These are phyloP conservation scores for Rhizopogon salebrosus DNA, from an alignment of 768 basidiomycete genomes.

Conservation along the genomic window DNA sequence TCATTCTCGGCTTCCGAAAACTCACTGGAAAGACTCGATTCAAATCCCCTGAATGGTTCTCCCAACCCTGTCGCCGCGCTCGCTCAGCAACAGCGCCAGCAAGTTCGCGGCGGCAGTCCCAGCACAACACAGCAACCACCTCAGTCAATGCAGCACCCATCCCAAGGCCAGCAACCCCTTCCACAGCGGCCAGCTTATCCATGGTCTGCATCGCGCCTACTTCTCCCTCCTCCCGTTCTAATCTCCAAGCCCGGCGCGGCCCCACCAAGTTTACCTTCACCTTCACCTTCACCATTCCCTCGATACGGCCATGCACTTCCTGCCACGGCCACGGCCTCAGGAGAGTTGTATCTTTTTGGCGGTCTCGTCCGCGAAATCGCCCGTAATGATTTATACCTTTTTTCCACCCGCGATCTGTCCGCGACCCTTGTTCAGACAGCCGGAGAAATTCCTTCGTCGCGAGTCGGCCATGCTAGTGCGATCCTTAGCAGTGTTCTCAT, in stretches of 20 bases:
- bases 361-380: conserved; percentile 90
- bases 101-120: conserved; percentile 31
- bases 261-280: conserved; percentile 66
- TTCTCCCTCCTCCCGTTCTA: conserved; percentile 60
- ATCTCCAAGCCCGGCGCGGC: conserved; percentile 60
- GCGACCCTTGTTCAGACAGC: conserved; percentile 81
- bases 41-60: conserved; percentile 15
- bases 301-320: conserved; percentile 95
- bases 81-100: conserved; percentile 31
- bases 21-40: conserved; percentile 18
- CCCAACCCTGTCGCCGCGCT: conserved; percentile 18
- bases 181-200: conserved; percentile 65
- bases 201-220: conserved; percentile 75
- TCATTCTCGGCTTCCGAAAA: conserved; percentile 12
- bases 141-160: conserved; percentile 22
- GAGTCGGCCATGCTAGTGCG: conserved; percentile 96
- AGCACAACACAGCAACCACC: conserved; percentile 24
- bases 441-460: conserved; percentile 81
- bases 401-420: conserved; percentile 73
- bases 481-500: conserved; percentile 94
- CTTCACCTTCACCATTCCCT: conserved; percentile 88
- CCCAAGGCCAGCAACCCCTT: conserved; percentile 26
- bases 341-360: conserved; percentile 95
- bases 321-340: conserved; percentile 64
- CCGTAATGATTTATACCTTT: conserved; percentile 90